Conservation (phyloP, 441 rosid species). For the Gossypium gossypioides region DNA sequence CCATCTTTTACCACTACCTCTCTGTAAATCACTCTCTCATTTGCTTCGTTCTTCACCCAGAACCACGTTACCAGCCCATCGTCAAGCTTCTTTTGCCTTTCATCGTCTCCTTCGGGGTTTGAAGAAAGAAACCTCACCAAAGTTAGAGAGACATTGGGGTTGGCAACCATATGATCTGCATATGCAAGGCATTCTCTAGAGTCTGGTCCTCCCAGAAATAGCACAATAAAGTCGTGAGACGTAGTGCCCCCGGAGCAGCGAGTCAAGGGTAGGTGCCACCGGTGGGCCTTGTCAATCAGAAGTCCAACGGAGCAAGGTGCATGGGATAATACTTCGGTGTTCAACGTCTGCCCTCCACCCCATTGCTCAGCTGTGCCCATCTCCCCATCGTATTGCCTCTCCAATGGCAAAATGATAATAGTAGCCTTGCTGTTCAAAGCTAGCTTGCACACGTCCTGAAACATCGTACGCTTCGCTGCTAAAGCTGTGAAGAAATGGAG, state of each 20-base stretch:
- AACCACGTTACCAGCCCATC: conserved; percentile 71
- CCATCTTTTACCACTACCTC: conserved; percentile 62
- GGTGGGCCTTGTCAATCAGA: conserved; percentile 35
- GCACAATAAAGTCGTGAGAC: conserved; percentile 24
- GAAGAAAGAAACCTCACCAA: conserved; percentile 45
- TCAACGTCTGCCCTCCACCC: conserved; percentile 23
- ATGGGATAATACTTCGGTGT: conserved; percentile 32
- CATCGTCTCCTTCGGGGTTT: conserved; percentile 46
- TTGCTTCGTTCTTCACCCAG: conserved; percentile 57
- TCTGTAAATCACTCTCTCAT: conserved; percentile 41
- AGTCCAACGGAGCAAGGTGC: conserved; percentile 73
- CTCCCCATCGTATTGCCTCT: conserved; percentile 18
- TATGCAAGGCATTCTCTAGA: conserved; percentile 53
- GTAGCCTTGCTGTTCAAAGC: conserved; percentile 40
- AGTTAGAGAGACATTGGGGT: conserved; percentile 31
- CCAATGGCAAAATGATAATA: conserved; percentile 50
- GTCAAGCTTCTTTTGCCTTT: conserved; percentile 61
- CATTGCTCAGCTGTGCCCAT: conserved; percentile 25
- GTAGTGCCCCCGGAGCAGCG: background rate
- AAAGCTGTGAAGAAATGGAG: conserved; percentile 38
- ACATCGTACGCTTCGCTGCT: conserved; percentile 48
- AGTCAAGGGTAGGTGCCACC: conserved; percentile 13
- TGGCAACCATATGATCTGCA: conserved; percentile 43
- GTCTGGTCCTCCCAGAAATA: conserved; percentile 70
- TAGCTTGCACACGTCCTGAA: conserved; percentile 56